Conservation (phyloP, 306 rosid species). For the Quercus parvula region DNA sequence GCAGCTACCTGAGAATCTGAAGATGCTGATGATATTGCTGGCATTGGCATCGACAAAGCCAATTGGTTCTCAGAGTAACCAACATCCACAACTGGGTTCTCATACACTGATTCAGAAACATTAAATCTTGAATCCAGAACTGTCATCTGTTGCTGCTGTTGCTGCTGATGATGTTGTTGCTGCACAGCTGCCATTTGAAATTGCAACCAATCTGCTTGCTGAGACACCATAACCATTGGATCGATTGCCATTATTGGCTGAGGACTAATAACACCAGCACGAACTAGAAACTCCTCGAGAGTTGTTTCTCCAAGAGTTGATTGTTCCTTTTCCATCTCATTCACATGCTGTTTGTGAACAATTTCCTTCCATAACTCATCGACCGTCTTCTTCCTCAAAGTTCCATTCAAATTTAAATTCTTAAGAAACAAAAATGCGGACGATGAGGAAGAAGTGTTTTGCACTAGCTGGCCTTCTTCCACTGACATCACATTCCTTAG, state of each 20-base stretch:
- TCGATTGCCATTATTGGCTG: constrained; percentile 23
- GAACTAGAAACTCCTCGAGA: constrained; percentile 25
- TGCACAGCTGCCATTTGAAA: constrained; percentile 22
- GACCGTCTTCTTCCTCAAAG: constrained; percentile 19
- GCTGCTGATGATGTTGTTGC: constrained; percentile 14
- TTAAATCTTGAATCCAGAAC: constrained; percentile 1
- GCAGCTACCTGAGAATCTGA: constrained; percentile 29
- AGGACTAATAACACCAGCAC: constrained; percentile 10
- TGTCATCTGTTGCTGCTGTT: constrained; percentile 1
- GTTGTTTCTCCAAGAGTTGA: constrained; percentile 25
- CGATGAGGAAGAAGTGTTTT: constrained; percentile 31
- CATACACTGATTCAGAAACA: constrained; percentile 24
- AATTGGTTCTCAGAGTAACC: constrained; percentile 34
- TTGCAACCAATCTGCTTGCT: constrained; percentile 39
- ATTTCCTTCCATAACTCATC: constrained; percentile 26
- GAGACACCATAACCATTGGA: constrained; percentile 29
- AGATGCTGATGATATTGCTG: constrained; percentile 25
- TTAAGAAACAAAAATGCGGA: constrained; percentile 19
- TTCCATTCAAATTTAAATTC: constrained; percentile 25
- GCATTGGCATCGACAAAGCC: constrained; percentile 21
- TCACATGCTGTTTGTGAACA: constrained; percentile 18
- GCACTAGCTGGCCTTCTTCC: constrained; percentile 36
- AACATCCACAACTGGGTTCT: constrained; percentile 24
- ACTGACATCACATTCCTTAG: constrained; percentile 25
- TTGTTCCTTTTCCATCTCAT: constrained; percentile 6